Evolutionary conservation across 2,329 filamentous ascomycete species (phyloP), one percentile per base, ranked within the genome.

Genomic region (Exophiala calicioides): DNA sequence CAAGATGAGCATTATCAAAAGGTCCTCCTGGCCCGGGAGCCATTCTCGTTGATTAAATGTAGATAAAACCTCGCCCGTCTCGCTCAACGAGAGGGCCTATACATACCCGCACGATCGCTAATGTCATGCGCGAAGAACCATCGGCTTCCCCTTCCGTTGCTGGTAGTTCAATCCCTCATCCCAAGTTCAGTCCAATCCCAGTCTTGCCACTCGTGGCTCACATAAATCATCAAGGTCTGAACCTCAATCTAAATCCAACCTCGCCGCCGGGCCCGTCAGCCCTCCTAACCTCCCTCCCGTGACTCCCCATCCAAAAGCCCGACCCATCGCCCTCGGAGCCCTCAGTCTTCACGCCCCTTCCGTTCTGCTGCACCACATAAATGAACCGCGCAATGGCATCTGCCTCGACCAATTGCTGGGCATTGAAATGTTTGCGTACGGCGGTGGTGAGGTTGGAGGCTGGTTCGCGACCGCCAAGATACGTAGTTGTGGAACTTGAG

Each of bases 391-490:
- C 71, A 49, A 74, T 71, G 2, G 68, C 68, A 51, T 74, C 71
- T 44, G 71, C 70, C 57, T 74, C 71, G 31, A 66, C 68, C 7
- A 74, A 59, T 5, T 67, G 70, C 13, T 69, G 68, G 36, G 66
- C 70, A 52, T 74, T 74, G 43, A 74, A 74, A 50, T 74, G 71
- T 53, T 71, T 73, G 35, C 71, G 66, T 19, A 74, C 70, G 0
- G 68, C 62, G 15, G 63, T 59, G 16, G 71, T 69, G 5, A 74
- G 64, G 9, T 55, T 21, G 6, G 48, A 42, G 9, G 36, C 27
- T 15, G 52, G 44, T 32, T 49, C 47, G 6, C 45, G 44, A 4
- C 32, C 48, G 10, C 47, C 48, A 6, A 49, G 24, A 16, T 51
- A 50, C 9, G 44, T 47, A 2, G 44, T 29, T 8, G 47, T 43